phyloP scores from a whole-genome alignment of 2,329 filamentous ascomycete genomes.

The Tolypocladium nubicola region DNA sequence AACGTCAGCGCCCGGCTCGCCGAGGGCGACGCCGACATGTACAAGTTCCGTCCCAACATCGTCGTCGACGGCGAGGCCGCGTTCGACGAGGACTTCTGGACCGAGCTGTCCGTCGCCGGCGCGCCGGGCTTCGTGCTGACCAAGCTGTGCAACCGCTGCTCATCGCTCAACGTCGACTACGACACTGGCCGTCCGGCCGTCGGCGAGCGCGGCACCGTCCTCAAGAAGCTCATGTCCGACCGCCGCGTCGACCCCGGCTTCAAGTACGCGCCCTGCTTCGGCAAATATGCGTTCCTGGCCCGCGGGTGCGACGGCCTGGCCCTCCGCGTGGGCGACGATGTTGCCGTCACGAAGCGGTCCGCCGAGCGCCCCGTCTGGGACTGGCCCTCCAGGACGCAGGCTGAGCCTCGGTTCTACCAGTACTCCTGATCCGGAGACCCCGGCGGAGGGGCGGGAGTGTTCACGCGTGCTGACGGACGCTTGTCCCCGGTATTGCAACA shows the following conservation, averaged over 20 bases:
- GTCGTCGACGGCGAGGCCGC: slow-evolving; percentile 49
- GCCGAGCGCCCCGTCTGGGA: slow-evolving; percentile 42
- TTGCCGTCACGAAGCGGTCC: slow-evolving; percentile 39
- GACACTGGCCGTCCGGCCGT: slow-evolving; percentile 46
- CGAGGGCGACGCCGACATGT: slow-evolving; percentile 45
- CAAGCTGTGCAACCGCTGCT: slow-evolving; percentile 59
- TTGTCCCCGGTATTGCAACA: background rate
- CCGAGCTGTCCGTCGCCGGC: slow-evolving; percentile 38
- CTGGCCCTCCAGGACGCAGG: slow-evolving; percentile 27
- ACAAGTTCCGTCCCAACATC: slow-evolving; percentile 64
- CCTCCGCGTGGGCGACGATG: slow-evolving; percentile 45
- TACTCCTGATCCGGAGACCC: background rate
- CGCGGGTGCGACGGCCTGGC: slow-evolving; percentile 12
- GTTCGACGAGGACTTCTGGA: slow-evolving; percentile 68
- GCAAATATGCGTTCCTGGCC: slow-evolving; percentile 56
- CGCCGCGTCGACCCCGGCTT: slow-evolving; percentile 58
- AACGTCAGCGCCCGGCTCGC: slow-evolving; percentile 51
- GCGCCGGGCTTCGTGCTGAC: slow-evolving; percentile 43
- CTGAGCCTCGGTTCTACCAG: slow-evolving; percentile 15
- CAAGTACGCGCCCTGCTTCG: slow-evolving; percentile 62
- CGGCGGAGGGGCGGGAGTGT: background rate
- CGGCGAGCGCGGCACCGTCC: slow-evolving; percentile 46
- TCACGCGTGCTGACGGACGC: background rate
- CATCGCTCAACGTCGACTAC: slow-evolving; percentile 63
- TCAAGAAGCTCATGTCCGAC: slow-evolving; percentile 62